These are phyloP conservation scores for Toxicodendron radicans DNA, from an alignment of 345 rosid genomes.

Conservation along the genomic window DNA sequence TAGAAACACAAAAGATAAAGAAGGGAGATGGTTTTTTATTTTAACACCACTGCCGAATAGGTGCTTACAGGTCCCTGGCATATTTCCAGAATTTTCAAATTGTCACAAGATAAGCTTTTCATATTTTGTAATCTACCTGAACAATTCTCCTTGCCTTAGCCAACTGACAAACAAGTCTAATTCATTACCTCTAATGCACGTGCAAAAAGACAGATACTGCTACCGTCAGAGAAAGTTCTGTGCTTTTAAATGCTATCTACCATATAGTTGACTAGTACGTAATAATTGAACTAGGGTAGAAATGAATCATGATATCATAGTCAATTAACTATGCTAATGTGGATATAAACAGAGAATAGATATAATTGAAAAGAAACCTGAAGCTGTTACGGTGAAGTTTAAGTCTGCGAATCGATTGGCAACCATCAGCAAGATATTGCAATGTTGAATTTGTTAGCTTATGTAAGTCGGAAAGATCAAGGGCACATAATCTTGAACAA, in stretches of 20 bases:
- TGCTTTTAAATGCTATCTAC: neutral
- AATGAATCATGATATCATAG: constrained; percentile 1
- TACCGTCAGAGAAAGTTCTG: neutral
- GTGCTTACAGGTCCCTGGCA: neutral
- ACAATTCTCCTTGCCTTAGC: neutral
- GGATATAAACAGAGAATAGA: neutral
- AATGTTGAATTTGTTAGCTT: constrained; percentile 40
- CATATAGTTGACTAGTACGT: neutral
- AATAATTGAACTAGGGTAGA: neutral
- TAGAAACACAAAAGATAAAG: neutral
- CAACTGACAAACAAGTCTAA: neutral
- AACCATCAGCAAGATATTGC: constrained; percentile 44
- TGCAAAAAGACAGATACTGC: neutral
- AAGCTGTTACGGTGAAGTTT: constrained; percentile 36
- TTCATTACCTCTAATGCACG: neutral
- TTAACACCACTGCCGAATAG: neutral
- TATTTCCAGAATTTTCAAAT: neutral
- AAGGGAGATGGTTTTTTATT: neutral
- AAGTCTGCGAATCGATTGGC: constrained; percentile 31
- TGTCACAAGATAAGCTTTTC: neutral
- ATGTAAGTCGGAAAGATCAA: constrained; percentile 44
- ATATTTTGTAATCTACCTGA: neutral
- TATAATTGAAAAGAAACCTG: constrained; percentile 23
- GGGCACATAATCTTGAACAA: constrained; percentile 34
- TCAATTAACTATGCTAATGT: neutral